Conservation (phyloP, 805 yeast genomes). For the Cyberlindnera nakhonratchasimensis region DNA sequence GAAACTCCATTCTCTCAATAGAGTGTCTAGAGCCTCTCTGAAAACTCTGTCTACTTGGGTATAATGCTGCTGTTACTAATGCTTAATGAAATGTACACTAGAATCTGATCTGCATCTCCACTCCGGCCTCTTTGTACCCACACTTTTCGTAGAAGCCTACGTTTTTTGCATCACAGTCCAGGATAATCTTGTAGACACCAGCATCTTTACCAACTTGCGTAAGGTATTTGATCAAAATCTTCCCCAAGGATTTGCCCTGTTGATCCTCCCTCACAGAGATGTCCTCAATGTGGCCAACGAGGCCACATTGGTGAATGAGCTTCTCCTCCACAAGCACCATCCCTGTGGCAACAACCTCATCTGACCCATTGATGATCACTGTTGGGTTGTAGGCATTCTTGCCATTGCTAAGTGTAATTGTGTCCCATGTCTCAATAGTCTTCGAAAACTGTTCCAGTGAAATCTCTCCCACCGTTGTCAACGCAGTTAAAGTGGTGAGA, state of each 20-base stretch:
- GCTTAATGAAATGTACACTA: slow-evolving; percentile 1
- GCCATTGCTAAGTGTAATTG: slow-evolving; percentile 28
- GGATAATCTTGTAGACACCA: slow-evolving; percentile 84
- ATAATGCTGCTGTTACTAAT: too few relatives aligned
- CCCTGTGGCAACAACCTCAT: slow-evolving; percentile 76
- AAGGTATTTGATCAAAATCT: slow-evolving; percentile 57
- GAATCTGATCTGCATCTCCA: slow-evolving; percentile 61
- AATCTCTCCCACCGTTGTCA: slow-evolving; percentile 83
- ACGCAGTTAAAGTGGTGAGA: slow-evolving; percentile 55
- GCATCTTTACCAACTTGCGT: slow-evolving; percentile 50
- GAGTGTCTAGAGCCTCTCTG: slow-evolving; percentile 39
- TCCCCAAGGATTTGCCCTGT: slow-evolving; percentile 85
- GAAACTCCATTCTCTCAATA: slow-evolving; percentile 71
- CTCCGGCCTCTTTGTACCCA: slow-evolving; percentile 63
- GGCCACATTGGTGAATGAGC: slow-evolving; percentile 77
- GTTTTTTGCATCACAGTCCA: slow-evolving; percentile 85
- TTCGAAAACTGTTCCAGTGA: slow-evolving; percentile 45
- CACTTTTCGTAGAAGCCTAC: slow-evolving; percentile 87
- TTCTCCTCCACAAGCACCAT: slow-evolving; percentile 76
- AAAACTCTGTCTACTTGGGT: neutral
- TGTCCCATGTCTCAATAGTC: slow-evolving; percentile 57
- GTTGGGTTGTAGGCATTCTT: slow-evolving; percentile 55
- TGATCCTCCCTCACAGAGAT: slow-evolving; percentile 72
- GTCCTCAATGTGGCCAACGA: slow-evolving; percentile 93
- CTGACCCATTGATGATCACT: slow-evolving; percentile 51